Evolutionary conservation across 2,329 filamentous ascomycete species (phyloP).

Genomic region (Botrytis hyacinthi): DNA sequence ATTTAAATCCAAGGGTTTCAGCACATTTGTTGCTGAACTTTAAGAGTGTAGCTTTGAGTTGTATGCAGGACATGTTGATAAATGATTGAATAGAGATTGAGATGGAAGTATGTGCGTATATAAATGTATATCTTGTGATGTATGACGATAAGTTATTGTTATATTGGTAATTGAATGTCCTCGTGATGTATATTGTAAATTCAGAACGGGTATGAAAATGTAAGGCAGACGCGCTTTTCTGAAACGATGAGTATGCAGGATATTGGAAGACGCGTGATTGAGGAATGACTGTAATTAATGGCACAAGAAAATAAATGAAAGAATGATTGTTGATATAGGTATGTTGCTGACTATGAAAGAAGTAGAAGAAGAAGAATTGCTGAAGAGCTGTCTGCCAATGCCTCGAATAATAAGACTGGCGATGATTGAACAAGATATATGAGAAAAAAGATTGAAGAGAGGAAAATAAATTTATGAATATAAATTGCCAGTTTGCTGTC

Average conservation of each 20-base stretch:
- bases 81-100: background rate
- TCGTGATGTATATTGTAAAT: conserved; percentile 3
- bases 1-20: conserved; percentile 24
- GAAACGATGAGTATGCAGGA: conserved; percentile 13
- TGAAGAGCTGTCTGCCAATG: conserved; percentile 23
- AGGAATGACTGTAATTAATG: conserved; percentile 21
- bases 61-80: conserved; percentile 25
- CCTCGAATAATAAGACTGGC: conserved; percentile 3
- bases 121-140: conserved; percentile 1
- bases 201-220: background rate
- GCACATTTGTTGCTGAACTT: conserved; percentile 27
- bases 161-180: background rate
- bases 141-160: background rate
- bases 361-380: conserved; percentile 24
- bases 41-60: conserved; percentile 21
- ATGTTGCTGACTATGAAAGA: conserved; percentile 8
- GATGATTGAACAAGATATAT: conserved; percentile 18
- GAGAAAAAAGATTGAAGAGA: conserved; percentile 10
- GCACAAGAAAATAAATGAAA: background rate
- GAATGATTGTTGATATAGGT: conserved; percentile 1
- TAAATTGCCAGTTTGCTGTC: conserved; percentile 27
- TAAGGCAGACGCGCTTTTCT: conserved; percentile 17
- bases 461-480: conserved; percentile 12
- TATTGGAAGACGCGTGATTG: conserved; percentile 25
- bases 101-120: conserved; percentile 14